phyloP scores from a whole-genome alignment of 176 grass and related monocot genomes.

The Luzula sylvatica region DNA sequence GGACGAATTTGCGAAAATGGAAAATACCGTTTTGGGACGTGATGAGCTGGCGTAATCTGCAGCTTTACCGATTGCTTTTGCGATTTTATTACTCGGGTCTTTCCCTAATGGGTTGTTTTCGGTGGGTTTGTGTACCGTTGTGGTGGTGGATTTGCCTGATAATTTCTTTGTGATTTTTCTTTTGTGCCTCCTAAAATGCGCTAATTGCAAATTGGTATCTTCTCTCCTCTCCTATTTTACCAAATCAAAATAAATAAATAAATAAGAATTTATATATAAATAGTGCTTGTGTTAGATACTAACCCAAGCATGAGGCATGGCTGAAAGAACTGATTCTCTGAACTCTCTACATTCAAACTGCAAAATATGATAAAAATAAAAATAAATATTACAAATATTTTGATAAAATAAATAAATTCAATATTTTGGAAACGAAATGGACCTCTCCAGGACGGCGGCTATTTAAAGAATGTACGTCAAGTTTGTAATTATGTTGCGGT shows the following conservation, averaged over 20 bases:
- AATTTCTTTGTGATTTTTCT: conserved; percentile 76
- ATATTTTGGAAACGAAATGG: background rate
- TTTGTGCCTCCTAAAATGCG: conserved; percentile 78
- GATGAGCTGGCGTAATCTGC: conserved; percentile 72
- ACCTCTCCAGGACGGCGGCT: conserved; percentile 85
- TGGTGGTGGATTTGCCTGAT: conserved; percentile 35
- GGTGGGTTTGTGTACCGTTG: conserved; percentile 56
- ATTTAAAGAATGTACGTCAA: conserved; percentile 78
- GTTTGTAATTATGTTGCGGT: conserved; percentile 94
- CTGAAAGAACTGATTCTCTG: conserved; percentile 85
- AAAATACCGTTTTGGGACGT: conserved; percentile 61
- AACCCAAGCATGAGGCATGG: conserved; percentile 98
- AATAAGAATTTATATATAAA: conserved; percentile 12
- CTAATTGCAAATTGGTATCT: conserved; percentile 68
- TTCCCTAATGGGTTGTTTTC: conserved; percentile 88
- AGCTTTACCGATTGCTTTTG: conserved; percentile 76
- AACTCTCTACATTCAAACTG: conserved; percentile 98
- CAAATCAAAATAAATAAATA: background rate
- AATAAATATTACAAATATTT: background rate
- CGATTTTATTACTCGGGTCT: conserved; percentile 72
- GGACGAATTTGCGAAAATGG: background rate
- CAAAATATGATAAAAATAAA: background rate
- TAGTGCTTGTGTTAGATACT: background rate
- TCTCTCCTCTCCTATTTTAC: conserved; percentile 82
- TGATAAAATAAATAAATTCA: background rate